Percentiles rank a stretch among this genome's conserved stretches.
Evolutionary conservation across 1,284 basidiomycete species (phyloP).

Genomic region (Earliella scabrosa): DNA sequence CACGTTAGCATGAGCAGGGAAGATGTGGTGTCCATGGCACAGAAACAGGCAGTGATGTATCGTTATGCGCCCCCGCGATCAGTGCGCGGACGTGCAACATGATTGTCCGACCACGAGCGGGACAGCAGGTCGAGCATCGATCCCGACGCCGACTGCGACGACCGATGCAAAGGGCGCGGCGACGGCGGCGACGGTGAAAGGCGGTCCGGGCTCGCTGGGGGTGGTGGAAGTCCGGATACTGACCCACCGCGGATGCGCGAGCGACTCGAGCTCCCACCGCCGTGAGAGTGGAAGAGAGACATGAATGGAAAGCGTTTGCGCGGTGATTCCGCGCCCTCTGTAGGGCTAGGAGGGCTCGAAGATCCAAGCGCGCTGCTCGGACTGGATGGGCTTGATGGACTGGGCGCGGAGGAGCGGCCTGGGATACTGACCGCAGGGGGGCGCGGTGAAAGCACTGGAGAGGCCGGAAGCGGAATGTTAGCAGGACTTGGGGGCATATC

Average conservation of each 20-base stretch:
- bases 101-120: constrained; percentile 17
- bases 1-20: no score
- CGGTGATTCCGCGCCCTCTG: constrained; percentile 15
- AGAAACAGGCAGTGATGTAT: not conserved
- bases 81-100: not conserved
- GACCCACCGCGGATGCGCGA: constrained; percentile 9
- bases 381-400: constrained; percentile 8
- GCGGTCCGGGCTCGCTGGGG: constrained; percentile 1
- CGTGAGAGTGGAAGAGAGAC: constrained; percentile 16
- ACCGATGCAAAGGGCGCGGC: constrained; percentile 13
- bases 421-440: constrained; percentile 1
- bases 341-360: constrained; percentile 2
- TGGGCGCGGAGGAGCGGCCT: not conserved
- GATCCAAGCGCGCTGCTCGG: constrained; percentile 4
- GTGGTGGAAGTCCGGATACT: constrained; percentile 5
- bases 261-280: not conserved
- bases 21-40: no score
- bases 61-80: not conserved
- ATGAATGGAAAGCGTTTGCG: constrained; percentile 22
- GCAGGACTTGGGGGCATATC: constrained; percentile 5
- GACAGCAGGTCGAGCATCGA: constrained; percentile 20
- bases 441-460: not conserved
- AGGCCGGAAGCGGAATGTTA: constrained; percentile 11
- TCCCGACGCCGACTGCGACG: constrained; percentile 17
- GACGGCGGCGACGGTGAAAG: constrained; percentile 1